These are phyloP conservation scores for Rickenella mellea DNA, from an alignment of 768 basidiomycete species.

Conservation along the genomic window DNA sequence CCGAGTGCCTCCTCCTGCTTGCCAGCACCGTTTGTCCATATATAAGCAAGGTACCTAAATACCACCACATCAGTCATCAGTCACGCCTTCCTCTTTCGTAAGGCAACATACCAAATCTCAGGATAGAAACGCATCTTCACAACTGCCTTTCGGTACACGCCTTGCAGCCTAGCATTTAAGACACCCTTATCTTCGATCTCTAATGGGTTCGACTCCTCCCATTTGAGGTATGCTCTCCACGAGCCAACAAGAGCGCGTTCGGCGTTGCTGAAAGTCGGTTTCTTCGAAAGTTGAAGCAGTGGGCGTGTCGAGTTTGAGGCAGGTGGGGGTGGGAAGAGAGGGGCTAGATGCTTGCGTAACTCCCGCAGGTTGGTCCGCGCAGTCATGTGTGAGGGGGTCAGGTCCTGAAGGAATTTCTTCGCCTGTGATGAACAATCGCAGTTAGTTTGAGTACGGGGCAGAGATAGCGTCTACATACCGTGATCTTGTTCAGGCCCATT, in stretches of 20 bases:
- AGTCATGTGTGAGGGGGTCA: slow-evolving; percentile 92
- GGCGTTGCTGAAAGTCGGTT: slow-evolving; percentile 60
- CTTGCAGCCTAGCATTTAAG: slow-evolving; percentile 62
- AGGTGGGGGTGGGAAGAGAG: slow-evolving; percentile 45
- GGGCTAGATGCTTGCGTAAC: slow-evolving; percentile 52
- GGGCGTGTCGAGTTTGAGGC: slow-evolving; percentile 31
- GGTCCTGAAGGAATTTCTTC: slow-evolving; percentile 90
- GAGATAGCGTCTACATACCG: slow-evolving; percentile 30
- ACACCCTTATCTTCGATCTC: slow-evolving; percentile 75
- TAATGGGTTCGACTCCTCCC: slow-evolving; percentile 91
- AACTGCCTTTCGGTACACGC: slow-evolving; percentile 82
- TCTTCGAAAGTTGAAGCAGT: slow-evolving; percentile 51
- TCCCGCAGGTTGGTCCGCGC: slow-evolving; percentile 84
- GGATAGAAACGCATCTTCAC: slow-evolving; percentile 90
- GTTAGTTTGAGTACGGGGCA: slow-evolving; percentile 9
- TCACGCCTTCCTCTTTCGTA: no score
- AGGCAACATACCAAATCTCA: slow-evolving; percentile 71
- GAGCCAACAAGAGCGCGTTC: slow-evolving; percentile 71
- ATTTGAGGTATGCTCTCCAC: slow-evolving; percentile 91
- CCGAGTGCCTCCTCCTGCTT: slow-evolving; percentile 74
- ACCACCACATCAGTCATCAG: neutral
- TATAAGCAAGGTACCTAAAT: slow-evolving; percentile 85
- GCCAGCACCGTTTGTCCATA: slow-evolving; percentile 66
- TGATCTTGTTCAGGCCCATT: slow-evolving; percentile 79
- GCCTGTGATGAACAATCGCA: slow-evolving; percentile 35